Conservation (phyloP, 495 filamentous ascomycete genomes). For the Penicillium paradoxum region DNA sequence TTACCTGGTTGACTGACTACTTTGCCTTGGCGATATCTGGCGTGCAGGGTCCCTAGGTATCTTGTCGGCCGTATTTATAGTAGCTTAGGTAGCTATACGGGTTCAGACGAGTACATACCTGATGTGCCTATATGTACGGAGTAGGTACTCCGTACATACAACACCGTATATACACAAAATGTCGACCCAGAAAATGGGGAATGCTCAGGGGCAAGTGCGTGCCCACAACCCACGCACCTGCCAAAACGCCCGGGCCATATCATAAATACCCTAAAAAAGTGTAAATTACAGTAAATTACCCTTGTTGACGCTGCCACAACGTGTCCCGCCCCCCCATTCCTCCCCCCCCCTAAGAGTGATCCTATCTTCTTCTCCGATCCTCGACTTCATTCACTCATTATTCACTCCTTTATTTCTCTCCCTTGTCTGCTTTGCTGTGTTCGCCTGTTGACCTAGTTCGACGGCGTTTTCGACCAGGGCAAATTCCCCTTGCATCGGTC, state of each 20-base stretch:
- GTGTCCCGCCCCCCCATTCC: slow-evolving; percentile 23
- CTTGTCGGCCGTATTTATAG: no score
- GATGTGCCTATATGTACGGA: no score
- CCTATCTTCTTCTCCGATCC: slow-evolving; percentile 16
- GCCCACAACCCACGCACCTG: neutral
- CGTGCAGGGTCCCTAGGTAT: neutral
- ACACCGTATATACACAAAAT: no score
- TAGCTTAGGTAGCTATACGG: neutral
- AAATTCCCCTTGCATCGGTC: slow-evolving; percentile 39
- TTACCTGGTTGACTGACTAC: neutral
- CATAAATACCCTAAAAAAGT: neutral
- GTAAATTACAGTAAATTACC: slow-evolving; percentile 21
- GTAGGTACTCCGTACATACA: neutral
- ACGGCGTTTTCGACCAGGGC: slow-evolving; percentile 31
- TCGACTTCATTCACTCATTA: slow-evolving; percentile 28
- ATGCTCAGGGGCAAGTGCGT: slow-evolving; percentile 2
- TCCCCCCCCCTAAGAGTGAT: slow-evolving; percentile 10
- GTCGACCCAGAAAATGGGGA: no score
- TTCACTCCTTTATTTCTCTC: slow-evolving; percentile 18
- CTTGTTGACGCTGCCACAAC: slow-evolving; percentile 14
- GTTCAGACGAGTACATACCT: neutral
- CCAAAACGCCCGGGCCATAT: neutral
- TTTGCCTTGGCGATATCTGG: neutral
- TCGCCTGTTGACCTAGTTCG: slow-evolving; percentile 19
- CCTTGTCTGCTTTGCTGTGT: slow-evolving; percentile 29